Percentiles rank a stretch among this genome's conserved stretches.
phyloP scores from a whole-genome alignment of 768 basidiomycete species.

The Ramaria rubella region DNA sequence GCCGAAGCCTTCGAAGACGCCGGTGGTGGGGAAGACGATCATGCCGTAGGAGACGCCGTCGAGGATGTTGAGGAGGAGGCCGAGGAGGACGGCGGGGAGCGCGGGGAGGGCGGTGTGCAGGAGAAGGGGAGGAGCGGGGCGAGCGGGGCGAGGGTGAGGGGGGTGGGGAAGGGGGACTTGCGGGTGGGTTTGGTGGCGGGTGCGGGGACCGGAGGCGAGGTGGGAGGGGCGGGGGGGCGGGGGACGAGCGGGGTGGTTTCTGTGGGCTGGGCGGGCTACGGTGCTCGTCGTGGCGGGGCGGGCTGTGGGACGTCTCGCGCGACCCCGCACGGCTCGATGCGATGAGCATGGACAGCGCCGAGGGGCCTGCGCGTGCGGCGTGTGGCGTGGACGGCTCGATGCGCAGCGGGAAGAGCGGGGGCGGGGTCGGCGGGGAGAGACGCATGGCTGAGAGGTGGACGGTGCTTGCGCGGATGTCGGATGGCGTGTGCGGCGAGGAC shows the following conservation, averaged over 20 bases:
- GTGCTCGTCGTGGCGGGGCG: not conserved
- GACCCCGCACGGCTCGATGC: not conserved
- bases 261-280: not conserved
- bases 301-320: not conserved
- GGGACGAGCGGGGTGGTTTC: constrained; percentile 11
- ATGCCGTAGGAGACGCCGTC: constrained; percentile 97
- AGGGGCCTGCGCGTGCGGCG: constrained; percentile 6
- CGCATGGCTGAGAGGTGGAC: constrained; percentile 57
- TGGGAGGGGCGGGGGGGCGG: constrained; percentile 3
- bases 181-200: constrained; percentile 8
- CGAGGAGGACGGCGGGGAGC: constrained; percentile 81
- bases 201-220: constrained; percentile 1
- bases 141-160: constrained; percentile 25
- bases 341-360: constrained; percentile 10
- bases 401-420: constrained; percentile 15
- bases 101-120: constrained; percentile 20
- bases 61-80: constrained; percentile 79
- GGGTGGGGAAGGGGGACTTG: not conserved
- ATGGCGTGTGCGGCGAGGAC: constrained; percentile 45
- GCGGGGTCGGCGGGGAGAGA: constrained; percentile 16
- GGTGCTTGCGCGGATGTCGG: constrained; percentile 59
- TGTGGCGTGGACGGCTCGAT: not conserved
- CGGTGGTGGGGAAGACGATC: constrained; percentile 87
- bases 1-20: constrained; percentile 74
- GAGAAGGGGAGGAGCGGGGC: not conserved